Evolutionary conservation across 2,329 filamentous ascomycete species (phyloP).

Genomic region (Ustilaginoidea virens): DNA sequence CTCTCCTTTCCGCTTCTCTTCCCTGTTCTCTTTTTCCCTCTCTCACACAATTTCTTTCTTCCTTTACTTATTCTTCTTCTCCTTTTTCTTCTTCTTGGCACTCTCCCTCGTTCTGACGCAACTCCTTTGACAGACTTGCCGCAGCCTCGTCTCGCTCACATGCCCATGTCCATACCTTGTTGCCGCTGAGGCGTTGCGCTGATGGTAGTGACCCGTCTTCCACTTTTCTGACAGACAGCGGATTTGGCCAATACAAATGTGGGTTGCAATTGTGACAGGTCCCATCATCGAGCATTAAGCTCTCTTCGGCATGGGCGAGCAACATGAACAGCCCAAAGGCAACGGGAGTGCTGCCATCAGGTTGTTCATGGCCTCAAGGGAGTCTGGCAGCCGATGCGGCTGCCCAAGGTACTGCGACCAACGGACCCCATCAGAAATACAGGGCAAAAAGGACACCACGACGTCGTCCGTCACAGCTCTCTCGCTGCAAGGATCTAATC

Average conservation of each 20-base stretch:
- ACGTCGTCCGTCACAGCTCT: not conserved
- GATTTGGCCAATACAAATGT: not conserved
- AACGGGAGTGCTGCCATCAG: conserved; percentile 1
- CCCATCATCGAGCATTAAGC: not conserved
- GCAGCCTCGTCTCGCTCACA: too few species aligned
- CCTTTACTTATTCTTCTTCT: too few species aligned
- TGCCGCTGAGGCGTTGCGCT: too few species aligned
- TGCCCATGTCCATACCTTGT: not conserved
- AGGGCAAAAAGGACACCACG: conserved; percentile 5
- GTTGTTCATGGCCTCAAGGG: not conserved
- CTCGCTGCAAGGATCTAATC: not conserved
- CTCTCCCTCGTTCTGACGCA: too few species aligned
- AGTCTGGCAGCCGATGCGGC: not conserved
- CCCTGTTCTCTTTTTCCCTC: not conserved
- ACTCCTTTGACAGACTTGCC: too few species aligned
- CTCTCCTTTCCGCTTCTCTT: not conserved
- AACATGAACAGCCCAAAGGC: conserved; percentile 4
- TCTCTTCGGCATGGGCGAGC: conserved; percentile 3
- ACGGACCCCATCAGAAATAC: not conserved
- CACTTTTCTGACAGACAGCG: not conserved
- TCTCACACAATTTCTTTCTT: too few species aligned
- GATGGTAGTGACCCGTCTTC: too few species aligned
- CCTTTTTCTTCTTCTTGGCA: too few species aligned
- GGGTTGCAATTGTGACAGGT: too few species aligned
- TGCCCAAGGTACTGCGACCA: not conserved